A percentile compares a stretch with the other conserved stretches of the same genome.
phyloP scores from a whole-genome alignment of 495 filamentous ascomycete genomes.

The Chaetomium tenue region DNA sequence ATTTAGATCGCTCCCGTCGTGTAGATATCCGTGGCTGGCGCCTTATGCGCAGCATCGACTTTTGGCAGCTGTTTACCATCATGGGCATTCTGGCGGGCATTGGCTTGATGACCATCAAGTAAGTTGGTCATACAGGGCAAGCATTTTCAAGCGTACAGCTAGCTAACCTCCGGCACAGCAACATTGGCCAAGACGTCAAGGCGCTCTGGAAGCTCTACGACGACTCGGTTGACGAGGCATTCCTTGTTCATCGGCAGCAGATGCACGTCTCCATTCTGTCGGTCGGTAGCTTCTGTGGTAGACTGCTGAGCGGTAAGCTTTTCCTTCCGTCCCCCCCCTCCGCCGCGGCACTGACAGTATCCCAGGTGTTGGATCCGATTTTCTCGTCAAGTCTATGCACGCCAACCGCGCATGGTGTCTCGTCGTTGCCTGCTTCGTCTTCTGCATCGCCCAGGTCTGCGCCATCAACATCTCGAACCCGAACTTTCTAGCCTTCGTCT shows the following conservation, averaged over 20 bases:
- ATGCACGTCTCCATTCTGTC: conserved; percentile 94
- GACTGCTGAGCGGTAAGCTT: conserved; percentile 66
- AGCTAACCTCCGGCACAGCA: conserved; percentile 55
- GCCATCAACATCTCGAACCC: conserved; percentile 80
- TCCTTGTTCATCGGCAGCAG: conserved; percentile 79
- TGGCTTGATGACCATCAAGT: conserved; percentile 99
- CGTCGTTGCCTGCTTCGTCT: conserved; percentile 70
- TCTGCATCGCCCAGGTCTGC: conserved; percentile 75
- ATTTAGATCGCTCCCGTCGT: conserved; percentile 60
- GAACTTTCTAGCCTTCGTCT: conserved; percentile 71
- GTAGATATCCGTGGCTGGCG: conserved; percentile 86
- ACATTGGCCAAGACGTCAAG: conserved; percentile 88
- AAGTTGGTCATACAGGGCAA: conserved; percentile 42
- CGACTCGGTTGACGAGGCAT: conserved; percentile 64
- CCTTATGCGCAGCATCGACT: conserved; percentile 72
- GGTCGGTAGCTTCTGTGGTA: conserved; percentile 75
- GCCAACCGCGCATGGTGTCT: conserved; percentile 89
- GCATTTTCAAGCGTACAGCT: conserved; percentile 30
- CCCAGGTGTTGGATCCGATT: conserved; percentile 83
- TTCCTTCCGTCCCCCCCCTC: not conserved
- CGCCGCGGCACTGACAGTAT: conserved; percentile 6
- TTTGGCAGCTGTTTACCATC: conserved; percentile 84
- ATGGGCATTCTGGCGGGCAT: conserved; percentile 89
- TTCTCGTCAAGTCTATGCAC: conserved; percentile 74
- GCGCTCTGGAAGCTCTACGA: conserved; percentile 82